phyloP scores from a whole-genome alignment of 2,329 filamentous ascomycete genomes.

The Pseudogymnoascus sp. region DNA sequence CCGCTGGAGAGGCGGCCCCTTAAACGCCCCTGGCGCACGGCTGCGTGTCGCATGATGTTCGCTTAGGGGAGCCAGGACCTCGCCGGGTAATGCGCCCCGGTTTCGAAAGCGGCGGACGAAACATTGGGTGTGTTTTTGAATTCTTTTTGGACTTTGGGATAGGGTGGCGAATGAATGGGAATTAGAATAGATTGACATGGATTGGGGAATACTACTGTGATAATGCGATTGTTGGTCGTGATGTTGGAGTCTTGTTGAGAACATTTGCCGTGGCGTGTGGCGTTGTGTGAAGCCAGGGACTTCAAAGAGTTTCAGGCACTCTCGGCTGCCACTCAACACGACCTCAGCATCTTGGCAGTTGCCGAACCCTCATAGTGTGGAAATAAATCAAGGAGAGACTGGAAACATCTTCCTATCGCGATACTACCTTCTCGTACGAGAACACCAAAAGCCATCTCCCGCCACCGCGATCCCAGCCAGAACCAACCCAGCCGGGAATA shows the following conservation, averaged over 20 bases:
- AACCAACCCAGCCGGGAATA: neutral
- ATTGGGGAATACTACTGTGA: neutral
- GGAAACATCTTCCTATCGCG: conserved; percentile 1
- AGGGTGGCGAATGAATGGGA: too few relatives aligned
- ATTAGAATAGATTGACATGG: neutral
- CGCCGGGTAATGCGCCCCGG: conserved; percentile 3
- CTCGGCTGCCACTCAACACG: neutral
- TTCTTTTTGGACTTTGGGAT: neutral
- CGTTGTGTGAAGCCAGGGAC: neutral
- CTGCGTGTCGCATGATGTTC: neutral
- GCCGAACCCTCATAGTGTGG: neutral
- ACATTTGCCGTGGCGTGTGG: neutral
- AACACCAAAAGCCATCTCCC: neutral
- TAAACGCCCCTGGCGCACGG: conserved; percentile 6
- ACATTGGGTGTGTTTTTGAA: neutral
- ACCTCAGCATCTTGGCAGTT: neutral
- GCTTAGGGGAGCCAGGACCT: neutral
- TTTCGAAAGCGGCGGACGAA: conserved; percentile 1
- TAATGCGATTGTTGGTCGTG: neutral
- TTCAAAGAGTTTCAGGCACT: neutral
- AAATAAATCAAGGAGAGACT: neutral
- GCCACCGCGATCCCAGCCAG: neutral
- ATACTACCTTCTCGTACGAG: neutral
- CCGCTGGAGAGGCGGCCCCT: conserved; percentile 1
- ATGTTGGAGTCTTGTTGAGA: neutral